Evolutionary conservation across 148 eudicot species (phyloP).

Genomic region (Hydrangea macrophylla): DNA sequence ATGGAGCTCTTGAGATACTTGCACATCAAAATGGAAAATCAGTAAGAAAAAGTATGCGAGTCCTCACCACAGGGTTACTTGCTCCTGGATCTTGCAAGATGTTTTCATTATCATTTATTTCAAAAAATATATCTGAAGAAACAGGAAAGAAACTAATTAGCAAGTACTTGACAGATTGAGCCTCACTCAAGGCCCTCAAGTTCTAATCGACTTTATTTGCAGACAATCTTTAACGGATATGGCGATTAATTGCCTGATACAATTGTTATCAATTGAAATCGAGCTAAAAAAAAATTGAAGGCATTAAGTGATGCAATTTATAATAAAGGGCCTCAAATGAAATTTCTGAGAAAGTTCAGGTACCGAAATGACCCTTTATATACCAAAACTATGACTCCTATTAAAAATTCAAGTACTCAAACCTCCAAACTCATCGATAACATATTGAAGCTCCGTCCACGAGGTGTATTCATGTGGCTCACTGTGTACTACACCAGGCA

Average conservation of each 20-base stretch:
- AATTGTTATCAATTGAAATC: too few species aligned
- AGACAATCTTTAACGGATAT: too few species aligned
- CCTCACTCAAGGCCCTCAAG: too few species aligned
- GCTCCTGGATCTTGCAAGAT: conserved; percentile 53
- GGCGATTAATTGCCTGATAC: too few species aligned
- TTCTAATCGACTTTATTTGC: too few species aligned
- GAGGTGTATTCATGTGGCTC: conserved; percentile 56
- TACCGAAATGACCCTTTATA: too few species aligned
- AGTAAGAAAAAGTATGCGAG: conserved; percentile 8
- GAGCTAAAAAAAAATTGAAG: too few species aligned
- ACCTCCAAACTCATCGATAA: conserved; percentile 56
- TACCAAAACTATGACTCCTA: background rate
- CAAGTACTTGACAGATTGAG: background rate
- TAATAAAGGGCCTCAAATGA: too few species aligned
- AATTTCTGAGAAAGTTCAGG: too few species aligned
- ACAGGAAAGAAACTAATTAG: background rate
- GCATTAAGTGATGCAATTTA: too few species aligned
- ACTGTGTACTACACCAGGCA: conserved; percentile 42
- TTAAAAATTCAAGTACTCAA: conserved; percentile 1
- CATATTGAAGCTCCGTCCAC: conserved; percentile 47
- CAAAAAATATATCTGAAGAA: conserved; percentile 44
- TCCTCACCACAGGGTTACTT: conserved; percentile 50
- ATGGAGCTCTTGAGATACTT: background rate
- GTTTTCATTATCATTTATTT: conserved; percentile 38
- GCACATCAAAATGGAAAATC: background rate